Evolutionary conservation across 768 basidiomycete species (phyloP).

Genomic region (Pisolithus orientalis): DNA sequence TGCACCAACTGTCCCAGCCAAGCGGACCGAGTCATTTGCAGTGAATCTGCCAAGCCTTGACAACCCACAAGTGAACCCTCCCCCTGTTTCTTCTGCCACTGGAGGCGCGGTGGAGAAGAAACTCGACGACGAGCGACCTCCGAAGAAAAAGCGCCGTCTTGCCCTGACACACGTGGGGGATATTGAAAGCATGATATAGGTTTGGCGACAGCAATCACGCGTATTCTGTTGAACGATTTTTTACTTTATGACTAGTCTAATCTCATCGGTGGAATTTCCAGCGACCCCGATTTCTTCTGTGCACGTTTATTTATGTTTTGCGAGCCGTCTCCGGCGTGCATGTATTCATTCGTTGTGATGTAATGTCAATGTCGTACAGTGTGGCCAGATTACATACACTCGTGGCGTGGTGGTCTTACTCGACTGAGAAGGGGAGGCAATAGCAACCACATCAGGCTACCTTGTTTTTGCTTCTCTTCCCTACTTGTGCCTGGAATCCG

Average conservation of each 20-base stretch:
- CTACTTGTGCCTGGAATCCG: slow-evolving; percentile 95
- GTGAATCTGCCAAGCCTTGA: slow-evolving; percentile 11
- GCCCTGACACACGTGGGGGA: slow-evolving; percentile 67
- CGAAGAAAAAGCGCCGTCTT: slow-evolving; percentile 84
- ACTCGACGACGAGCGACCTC: slow-evolving; percentile 43
- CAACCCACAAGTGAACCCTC: slow-evolving; percentile 17
- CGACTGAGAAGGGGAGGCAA: background rate
- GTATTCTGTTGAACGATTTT: background rate
- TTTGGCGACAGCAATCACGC: background rate
- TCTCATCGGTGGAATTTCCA: background rate
- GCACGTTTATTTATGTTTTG: background rate
- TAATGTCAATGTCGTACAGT: slow-evolving; percentile 15
- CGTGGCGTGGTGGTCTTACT: background rate
- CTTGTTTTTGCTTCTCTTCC: slow-evolving; percentile 80
- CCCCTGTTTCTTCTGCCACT: slow-evolving; percentile 7
- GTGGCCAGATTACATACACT: background rate
- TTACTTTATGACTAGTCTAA: slow-evolving; percentile 9
- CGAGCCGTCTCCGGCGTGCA: slow-evolving; percentile 4
- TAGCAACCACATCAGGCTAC: slow-evolving; percentile 39
- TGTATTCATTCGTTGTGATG: slow-evolving; percentile 16
- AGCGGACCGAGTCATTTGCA: slow-evolving; percentile 24
- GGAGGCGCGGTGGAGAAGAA: slow-evolving; percentile 5
- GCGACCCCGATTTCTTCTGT: background rate
- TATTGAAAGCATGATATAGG: slow-evolving; percentile 26
- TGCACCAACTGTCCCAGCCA: slow-evolving; percentile 25